A percentile compares a stretch with the other conserved stretches of the same genome.
Evolutionary conservation across 257 asterid genomes (phyloP).

Genomic region (Solanum lycopersicoides): DNA sequence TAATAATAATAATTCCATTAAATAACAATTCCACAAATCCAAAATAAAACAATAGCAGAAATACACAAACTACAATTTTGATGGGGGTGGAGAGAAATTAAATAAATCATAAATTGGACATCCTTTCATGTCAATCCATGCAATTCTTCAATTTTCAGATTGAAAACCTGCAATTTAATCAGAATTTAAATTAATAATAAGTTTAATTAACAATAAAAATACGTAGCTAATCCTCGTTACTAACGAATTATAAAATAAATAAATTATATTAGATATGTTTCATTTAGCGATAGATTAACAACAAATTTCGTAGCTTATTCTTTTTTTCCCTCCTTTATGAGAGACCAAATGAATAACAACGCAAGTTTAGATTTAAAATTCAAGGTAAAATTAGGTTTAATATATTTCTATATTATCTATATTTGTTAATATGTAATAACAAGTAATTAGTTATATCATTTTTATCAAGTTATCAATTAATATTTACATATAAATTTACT

Average conservation of each 20-base stretch:
- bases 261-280: too few relatives aligned
- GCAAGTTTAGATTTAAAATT: not conserved
- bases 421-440: not conserved
- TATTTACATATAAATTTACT: too few relatives aligned
- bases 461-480: not conserved
- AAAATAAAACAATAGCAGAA: not conserved
- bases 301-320: too few relatives aligned
- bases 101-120: slow-evolving; percentile 10
- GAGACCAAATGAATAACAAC: too few relatives aligned
- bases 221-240: too few relatives aligned
- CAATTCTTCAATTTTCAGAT: slow-evolving; percentile 4
- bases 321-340: too few relatives aligned
- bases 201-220: not conserved
- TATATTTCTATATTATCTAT: not conserved
- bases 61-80: not conserved
- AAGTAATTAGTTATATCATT: not conserved
- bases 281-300: too few relatives aligned
- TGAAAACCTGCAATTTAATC: slow-evolving; percentile 18
- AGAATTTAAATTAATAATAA: not conserved
- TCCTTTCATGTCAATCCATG: slow-evolving; percentile 30
- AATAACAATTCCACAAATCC: slow-evolving; percentile 5
- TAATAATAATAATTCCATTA: slow-evolving; percentile 4
- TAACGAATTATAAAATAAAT: too few relatives aligned
- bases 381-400: not conserved
- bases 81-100: not conserved